Conservation (phyloP, 805 yeast genomes). For the Ogataea corticis region DNA sequence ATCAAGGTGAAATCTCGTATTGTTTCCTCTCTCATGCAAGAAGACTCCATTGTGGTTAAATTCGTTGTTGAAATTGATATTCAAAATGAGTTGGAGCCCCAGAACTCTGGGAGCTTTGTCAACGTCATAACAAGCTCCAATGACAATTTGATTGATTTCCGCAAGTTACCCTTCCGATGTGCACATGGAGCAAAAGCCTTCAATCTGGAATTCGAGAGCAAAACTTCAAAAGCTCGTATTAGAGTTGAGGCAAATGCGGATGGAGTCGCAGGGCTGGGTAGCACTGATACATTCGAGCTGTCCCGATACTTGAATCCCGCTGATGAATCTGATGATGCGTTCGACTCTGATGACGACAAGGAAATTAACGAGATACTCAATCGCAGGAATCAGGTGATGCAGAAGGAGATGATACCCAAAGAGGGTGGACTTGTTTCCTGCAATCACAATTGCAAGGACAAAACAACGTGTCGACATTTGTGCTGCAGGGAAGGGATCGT, state of each 20-base stretch:
- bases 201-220: constrained; percentile 26
- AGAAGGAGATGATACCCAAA: background rate
- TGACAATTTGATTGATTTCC: constrained; percentile 45
- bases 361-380: constrained; percentile 10
- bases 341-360: constrained; percentile 17
- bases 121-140: constrained; percentile 1
- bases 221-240: constrained; percentile 24
- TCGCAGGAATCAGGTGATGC: background rate
- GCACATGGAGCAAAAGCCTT: constrained; percentile 28
- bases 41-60: background rate
- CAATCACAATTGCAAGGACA: background rate
- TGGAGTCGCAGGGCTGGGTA: constrained; percentile 37
- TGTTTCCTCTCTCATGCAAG: background rate
- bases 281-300: too few relatives aligned
- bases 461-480: background rate
- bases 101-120: background rate
- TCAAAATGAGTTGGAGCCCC: background rate
- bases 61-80: background rate
- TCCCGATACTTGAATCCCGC: too few relatives aligned
- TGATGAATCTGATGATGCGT: constrained; percentile 20
- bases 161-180: constrained; percentile 38
- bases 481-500: background rate
- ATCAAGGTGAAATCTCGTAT: background rate
- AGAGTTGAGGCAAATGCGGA: constrained; percentile 38
- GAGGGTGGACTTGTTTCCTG: background rate